These are phyloP conservation scores for Mycena rebaudengoi DNA, from an alignment of 768 basidiomycete genomes.

Conservation along the genomic window DNA sequence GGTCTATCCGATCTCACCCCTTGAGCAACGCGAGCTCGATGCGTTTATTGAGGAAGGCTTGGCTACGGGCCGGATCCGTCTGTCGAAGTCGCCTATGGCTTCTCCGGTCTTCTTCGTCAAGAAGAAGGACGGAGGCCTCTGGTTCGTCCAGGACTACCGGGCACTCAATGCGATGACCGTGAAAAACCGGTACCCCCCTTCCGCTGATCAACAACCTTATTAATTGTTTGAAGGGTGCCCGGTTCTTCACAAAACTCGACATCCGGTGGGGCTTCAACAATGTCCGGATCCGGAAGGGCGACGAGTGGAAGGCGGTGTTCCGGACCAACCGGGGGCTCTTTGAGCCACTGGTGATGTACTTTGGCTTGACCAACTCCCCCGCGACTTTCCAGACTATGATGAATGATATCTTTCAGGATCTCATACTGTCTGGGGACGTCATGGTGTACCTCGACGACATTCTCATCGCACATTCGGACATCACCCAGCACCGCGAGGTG, in stretches of 20 bases:
- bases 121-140: conserved; percentile 33
- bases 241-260: too few species aligned
- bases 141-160: conserved; percentile 47
- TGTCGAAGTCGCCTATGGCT: conserved; percentile 30
- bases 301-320: too few species aligned
- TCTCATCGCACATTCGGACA: conserved; percentile 35
- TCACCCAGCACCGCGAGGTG: conserved; percentile 18
- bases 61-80: conserved; percentile 26
- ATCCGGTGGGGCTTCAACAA: too few species aligned
- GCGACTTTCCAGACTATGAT: conserved; percentile 49
- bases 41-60: conserved; percentile 37
- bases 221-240: too few species aligned
- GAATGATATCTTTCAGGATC: too few species aligned
- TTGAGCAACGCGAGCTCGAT: conserved; percentile 39
- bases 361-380: conserved; percentile 15
- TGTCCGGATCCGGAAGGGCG: too few species aligned
- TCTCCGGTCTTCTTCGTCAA: conserved; percentile 32
- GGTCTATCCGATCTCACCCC: conserved; percentile 41
- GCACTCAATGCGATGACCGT: too few species aligned
- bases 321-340: too few species aligned
- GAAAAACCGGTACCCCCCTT: too few species aligned
- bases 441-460: conserved; percentile 45
- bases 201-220: too few species aligned
- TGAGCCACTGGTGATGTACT: conserved; percentile 48
- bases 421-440: too few species aligned